Base-by-base conservation (phyloP, 2,329 filamentous ascomycete genomes). In the Penicillium sp. region DNA sequence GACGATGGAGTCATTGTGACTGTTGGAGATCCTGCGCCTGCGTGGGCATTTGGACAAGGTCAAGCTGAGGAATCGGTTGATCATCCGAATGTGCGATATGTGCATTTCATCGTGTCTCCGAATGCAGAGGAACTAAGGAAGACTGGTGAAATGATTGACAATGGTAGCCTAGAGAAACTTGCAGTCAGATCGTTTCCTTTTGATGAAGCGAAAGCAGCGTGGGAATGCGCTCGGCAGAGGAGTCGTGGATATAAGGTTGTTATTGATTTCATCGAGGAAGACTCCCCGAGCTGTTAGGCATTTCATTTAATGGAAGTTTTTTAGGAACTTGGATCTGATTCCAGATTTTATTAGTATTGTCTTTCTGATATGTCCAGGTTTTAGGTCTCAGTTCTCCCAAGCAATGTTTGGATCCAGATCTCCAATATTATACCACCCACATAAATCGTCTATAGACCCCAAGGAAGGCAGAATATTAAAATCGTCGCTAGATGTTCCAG, bases 1-100 rank as follows among this genome's bases (percentile, higher is more conserved):
- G 50, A 56, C 1, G 55, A 63, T 13, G 75, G 74, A 0, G 55
- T 56, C 0, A 69, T 77, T 10, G 64, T 78, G 0, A 77, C 76
- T 0, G 67, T 78, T 47, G 49, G 54, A n/a, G 54, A 56, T 21
- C 54, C 54, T 47, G 54, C 54, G 7, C 54, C 54, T 4, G 25
- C 42, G 6, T 56, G 54, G 54, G 54, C 54, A 10, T 56, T 56
- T 44, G 49, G 43, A 16, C 23, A 23, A 25, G 49, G 54, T 25
- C 19, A 53, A 7, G 54, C 54, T 2, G 14, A 33, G 3, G 54
- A 52, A 23, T 21, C 43, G 33, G 26, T 11, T 23, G 33, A 43
- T 42, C 43, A 47, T 13, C 54, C 54, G 10, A 31, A 45, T 14
- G 54, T 56, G 27, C 54, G 54, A 45, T 56, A 56, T 33, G 21